Percentiles rank a stretch among this genome's conserved stretches.
phyloP scores from a whole-genome alignment of 768 basidiomycete species.

The Cyathus striatus region DNA sequence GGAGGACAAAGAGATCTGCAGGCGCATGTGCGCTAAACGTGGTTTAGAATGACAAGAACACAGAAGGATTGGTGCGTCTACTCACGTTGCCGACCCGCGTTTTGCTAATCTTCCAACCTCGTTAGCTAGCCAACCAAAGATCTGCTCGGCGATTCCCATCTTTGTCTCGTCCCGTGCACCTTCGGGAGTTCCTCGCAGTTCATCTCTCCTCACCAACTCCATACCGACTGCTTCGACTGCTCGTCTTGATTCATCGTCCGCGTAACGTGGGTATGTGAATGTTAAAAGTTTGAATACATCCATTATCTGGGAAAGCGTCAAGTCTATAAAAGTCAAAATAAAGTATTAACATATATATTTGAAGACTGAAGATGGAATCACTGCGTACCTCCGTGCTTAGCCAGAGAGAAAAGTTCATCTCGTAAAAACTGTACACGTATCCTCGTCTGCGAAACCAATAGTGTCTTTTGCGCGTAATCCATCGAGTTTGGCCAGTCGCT shows the following conservation, averaged over 20 bases:
- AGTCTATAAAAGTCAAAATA: constrained; percentile 33
- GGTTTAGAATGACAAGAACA: constrained; percentile 2
- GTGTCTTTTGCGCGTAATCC: constrained; percentile 42
- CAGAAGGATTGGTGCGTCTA: constrained; percentile 6
- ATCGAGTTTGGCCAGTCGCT: constrained; percentile 52
- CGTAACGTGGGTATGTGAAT: constrained; percentile 74
- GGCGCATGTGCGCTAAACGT: constrained; percentile 46
- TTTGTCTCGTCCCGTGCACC: constrained; percentile 36
- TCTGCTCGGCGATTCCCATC: constrained; percentile 61
- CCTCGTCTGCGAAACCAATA: constrained; percentile 52
- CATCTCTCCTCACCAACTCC: constrained; percentile 61
- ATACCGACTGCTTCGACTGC: constrained; percentile 67
- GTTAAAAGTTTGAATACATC: constrained; percentile 74
- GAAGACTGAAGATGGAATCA: too few species aligned
- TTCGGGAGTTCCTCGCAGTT: constrained; percentile 36
- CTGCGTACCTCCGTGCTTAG: constrained; percentile 53
- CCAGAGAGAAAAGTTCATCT: constrained; percentile 56
- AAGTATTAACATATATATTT: not conserved
- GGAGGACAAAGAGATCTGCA: constrained; percentile 59
- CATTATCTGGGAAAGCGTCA: constrained; percentile 52
- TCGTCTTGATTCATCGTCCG: constrained; percentile 63
- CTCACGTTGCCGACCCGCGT: constrained; percentile 51
- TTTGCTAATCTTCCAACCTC: constrained; percentile 61
- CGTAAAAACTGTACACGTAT: constrained; percentile 51
- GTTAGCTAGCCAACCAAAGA: constrained; percentile 70